A percentile compares a stretch with the other conserved stretches of the same genome.
These are phyloP conservation scores for Aspergillus sp. DNA, from an alignment of 2,329 filamentous ascomycete genomes.

Conservation along the genomic window DNA sequence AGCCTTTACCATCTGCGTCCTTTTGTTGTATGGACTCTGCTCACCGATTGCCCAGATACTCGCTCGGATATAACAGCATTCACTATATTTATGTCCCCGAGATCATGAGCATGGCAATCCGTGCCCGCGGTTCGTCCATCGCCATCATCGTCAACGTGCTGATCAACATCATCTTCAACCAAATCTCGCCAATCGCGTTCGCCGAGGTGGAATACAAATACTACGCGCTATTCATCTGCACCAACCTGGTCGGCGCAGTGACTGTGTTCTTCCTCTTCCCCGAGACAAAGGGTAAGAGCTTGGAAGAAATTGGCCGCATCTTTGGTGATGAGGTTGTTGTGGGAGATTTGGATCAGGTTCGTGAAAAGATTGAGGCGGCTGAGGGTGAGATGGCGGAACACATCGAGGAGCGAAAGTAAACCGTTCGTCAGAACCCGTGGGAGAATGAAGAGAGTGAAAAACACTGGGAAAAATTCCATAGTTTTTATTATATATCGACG, in stretches of 20 bases:
- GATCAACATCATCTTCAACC: constrained; percentile 28
- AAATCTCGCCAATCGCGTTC: constrained; percentile 37
- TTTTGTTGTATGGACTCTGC: not conserved
- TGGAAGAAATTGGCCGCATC: constrained; percentile 25
- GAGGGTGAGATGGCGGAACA: not conserved
- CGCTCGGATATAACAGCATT: constrained; percentile 9
- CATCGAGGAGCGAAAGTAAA: no score
- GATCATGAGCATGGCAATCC: constrained; percentile 27
- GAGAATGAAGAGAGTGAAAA: no score
- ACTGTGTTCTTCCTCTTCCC: constrained; percentile 18
- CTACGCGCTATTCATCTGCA: constrained; percentile 39
- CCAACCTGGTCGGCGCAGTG: constrained; percentile 13
- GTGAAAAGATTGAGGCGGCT: constrained; percentile 8
- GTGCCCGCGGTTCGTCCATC: constrained; percentile 23
- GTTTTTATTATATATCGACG: no score
- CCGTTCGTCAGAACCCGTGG: no score
- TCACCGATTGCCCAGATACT: not conserved
- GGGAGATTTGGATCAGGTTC: constrained; percentile 1
- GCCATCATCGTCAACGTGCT: constrained; percentile 30
- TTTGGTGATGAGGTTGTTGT: constrained; percentile 23
- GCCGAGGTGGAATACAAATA: constrained; percentile 38
- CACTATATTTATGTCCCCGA: constrained; percentile 14
- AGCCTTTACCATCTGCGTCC: no score
- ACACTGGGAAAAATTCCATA: no score
- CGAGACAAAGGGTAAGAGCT: constrained; percentile 24